These are phyloP conservation scores for Selenicereus undatus DNA, from an alignment of 148 eudicot species.

Conservation along the genomic window DNA sequence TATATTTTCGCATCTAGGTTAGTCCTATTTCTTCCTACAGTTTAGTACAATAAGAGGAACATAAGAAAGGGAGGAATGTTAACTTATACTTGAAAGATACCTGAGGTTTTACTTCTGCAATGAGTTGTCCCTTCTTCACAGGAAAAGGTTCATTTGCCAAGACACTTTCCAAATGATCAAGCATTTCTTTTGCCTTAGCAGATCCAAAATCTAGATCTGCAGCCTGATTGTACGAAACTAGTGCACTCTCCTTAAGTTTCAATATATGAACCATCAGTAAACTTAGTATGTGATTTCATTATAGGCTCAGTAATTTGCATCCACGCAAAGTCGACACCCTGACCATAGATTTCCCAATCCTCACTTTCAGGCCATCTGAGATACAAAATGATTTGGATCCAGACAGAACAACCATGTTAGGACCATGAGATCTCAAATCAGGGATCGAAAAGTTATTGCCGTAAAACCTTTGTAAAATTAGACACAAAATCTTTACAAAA, in stretches of 20 bases:
- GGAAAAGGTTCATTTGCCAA: constrained; percentile 42
- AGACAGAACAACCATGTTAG: background rate
- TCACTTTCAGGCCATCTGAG: constrained; percentile 37
- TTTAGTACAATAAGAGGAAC: too few relatives aligned
- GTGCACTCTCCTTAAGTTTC: constrained; percentile 41
- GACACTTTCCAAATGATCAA: constrained; percentile 44
- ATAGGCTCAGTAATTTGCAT: constrained; percentile 39
- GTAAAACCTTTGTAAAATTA: background rate
- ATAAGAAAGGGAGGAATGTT: background rate
- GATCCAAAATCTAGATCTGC: constrained; percentile 46
- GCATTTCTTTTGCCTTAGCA: constrained; percentile 44
- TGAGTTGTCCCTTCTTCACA: constrained; percentile 37
- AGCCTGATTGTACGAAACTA: constrained; percentile 38
- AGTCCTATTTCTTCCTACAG: too few relatives aligned
- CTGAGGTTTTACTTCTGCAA: constrained; percentile 43
- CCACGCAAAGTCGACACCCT: constrained; percentile 32
- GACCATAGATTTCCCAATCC: constrained; percentile 36
- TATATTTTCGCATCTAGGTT: too few relatives aligned
- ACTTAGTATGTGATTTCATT: constrained; percentile 29
- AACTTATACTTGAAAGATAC: constrained; percentile 9
- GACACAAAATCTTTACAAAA: too few relatives aligned
- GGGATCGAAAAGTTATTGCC: background rate
- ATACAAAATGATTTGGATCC: background rate
- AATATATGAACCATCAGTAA: constrained; percentile 38
- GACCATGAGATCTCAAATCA: background rate